Percentiles rank a stretch among this genome's conserved stretches.
Evolutionary conservation across 352 stramenopile species (phyloP).

Genomic region (Pythium coloratum): DNA sequence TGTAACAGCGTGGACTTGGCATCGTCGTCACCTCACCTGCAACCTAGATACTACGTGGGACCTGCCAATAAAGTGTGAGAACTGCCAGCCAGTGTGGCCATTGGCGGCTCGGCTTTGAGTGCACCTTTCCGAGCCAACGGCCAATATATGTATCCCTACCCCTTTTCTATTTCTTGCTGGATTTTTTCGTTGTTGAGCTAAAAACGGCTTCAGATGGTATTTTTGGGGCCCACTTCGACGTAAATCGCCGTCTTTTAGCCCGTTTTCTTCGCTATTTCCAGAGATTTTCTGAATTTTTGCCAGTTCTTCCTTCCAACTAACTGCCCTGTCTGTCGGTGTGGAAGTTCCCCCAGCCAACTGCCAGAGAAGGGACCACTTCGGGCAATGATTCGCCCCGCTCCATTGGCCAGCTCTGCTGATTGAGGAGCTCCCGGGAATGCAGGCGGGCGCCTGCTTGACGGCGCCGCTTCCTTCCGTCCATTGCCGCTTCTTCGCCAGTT

Average conservation of each 20-base stretch:
- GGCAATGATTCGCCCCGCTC: not conserved
- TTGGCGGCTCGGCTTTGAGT: not conserved
- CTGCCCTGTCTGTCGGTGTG: not conserved
- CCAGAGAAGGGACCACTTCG: not conserved
- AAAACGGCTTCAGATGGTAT: not conserved
- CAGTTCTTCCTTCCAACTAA: not conserved
- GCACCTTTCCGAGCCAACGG: not conserved
- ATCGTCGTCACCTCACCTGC: no score
- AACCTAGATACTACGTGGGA: not conserved
- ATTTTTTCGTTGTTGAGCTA: not conserved
- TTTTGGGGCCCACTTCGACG: not conserved
- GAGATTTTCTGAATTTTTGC: not conserved
- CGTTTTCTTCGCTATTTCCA: not conserved
- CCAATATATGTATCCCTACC: not conserved
- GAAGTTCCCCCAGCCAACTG: not conserved
- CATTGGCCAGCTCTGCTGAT: not conserved
- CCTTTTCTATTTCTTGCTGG: not conserved
- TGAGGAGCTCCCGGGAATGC: not conserved
- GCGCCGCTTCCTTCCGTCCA: constrained; percentile 6
- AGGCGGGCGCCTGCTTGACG: not conserved
- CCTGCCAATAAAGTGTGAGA: not conserved
- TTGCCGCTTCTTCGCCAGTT: constrained; percentile 13
- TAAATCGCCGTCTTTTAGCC: not conserved
- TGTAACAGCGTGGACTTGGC: no score
- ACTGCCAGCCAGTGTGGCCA: not conserved